Evolutionary conservation across 78 protist genomes (phyloP), one percentile per base, ranked within the genome.

Genomic region (Blattamonas nauphoetae): DNA sequence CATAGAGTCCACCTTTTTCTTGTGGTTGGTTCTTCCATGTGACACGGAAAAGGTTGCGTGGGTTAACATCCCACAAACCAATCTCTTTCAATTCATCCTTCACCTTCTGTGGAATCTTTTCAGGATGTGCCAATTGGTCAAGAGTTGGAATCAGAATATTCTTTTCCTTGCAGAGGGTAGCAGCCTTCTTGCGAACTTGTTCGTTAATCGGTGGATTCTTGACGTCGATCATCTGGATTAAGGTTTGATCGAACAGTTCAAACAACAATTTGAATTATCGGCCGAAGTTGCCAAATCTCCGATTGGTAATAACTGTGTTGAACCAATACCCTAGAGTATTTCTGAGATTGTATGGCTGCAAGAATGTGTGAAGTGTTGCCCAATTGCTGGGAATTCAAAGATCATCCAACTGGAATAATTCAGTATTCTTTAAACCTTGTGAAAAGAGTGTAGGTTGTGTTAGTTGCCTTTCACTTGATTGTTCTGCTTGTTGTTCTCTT

Each of bases 21-120:
- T 21, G 2, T 35, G 89, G 82, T 2, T 89, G 85, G 77, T 89
- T 89, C 36, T 85, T 44, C 91, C 91, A 89, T 5, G 91, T 43
- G 45, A 89, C 85, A 3, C 91, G n/a, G 86, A 77, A 89, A 0
- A 89, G 85, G 64, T 89, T 89, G 36, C 45, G 79, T 1, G 88
- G 78, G 89, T 89, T 86, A 1, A 77, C 0, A 1, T 89, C 91
- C 84, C 45, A 1, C n/a, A 84, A 1, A 71, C 44, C 88, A 45
- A 89, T 42, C 1, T 1, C 0, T 3, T 1, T 1, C 45, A 89
- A 43, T 5, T 38, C 79, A 2, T 89, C 86, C 41, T 41, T 44
- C 2, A 89, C 42, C 29, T 46, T 42, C 35, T 85, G 41, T 44
- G 92, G 90, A n/a, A 90, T 86, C 29, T n/a, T 0, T 33, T 87